Evolutionary conservation across 1,284 basidiomycete genomes (phyloP).

Genomic region (Erythrobasidium hasegawianum): DNA sequence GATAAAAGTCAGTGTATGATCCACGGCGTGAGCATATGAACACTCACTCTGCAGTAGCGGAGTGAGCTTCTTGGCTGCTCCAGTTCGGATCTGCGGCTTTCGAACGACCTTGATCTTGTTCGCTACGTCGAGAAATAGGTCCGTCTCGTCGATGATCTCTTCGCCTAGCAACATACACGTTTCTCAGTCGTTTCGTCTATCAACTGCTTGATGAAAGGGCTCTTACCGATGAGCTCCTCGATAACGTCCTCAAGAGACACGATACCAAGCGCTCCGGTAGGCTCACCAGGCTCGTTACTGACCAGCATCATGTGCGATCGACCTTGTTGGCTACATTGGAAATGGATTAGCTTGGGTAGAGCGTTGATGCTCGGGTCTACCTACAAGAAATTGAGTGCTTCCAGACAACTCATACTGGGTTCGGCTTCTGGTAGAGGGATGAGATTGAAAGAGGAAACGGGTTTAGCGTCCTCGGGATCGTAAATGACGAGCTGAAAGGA

Average conservation of each 20-base stretch:
- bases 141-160: slow-evolving; percentile 39
- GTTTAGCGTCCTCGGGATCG: slow-evolving; percentile 68
- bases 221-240: slow-evolving; percentile 79
- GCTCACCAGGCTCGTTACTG: slow-evolving; percentile 59
- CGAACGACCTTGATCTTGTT: slow-evolving; percentile 44
- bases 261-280: slow-evolving; percentile 50
- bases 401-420: slow-evolving; percentile 79
- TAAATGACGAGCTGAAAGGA: slow-evolving; percentile 74
- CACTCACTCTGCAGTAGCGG: slow-evolving; percentile 41
- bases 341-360: slow-evolving; percentile 40
- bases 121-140: slow-evolving; percentile 44
- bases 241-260: slow-evolving; percentile 54
- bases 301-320: slow-evolving; percentile 87
- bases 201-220: not conserved
- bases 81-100: slow-evolving; percentile 38
- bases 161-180: slow-evolving; percentile 1
- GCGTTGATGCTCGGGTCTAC: not conserved
- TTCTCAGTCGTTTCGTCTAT: not conserved
- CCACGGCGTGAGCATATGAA: not conserved
- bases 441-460: slow-evolving; percentile 49
- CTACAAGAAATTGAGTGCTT: slow-evolving; percentile 56
- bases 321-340: slow-evolving; percentile 69
- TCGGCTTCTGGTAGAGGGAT: slow-evolving; percentile 83
- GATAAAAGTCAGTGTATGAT: not conserved
- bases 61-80: slow-evolving; percentile 39